Evolutionary conservation across 352 stramenopile genomes (phyloP).

Genomic region (Aphanomyces invadans): DNA sequence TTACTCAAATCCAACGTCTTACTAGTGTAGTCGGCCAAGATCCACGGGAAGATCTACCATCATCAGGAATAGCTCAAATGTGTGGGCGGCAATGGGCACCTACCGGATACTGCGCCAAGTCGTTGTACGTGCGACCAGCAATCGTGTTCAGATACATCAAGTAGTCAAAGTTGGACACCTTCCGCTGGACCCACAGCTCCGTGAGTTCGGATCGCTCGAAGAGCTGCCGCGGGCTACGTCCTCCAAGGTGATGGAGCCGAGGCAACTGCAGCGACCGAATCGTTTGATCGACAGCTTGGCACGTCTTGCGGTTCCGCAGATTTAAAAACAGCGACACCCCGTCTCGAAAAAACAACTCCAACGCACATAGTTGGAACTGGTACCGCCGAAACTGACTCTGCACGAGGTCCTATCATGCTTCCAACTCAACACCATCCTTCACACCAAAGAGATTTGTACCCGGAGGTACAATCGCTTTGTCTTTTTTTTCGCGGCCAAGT

Average conservation of each 20-base stretch:
- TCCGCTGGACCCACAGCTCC: constrained; percentile 74
- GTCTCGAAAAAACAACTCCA: constrained; percentile 22
- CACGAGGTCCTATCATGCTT: constrained; percentile 1
- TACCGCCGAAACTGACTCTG: constrained; percentile 9
- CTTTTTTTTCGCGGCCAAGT: constrained; percentile 9
- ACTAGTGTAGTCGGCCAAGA: constrained; percentile 60
- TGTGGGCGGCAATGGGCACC: background rate
- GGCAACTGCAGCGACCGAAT: constrained; percentile 8
- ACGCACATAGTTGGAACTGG: constrained; percentile 14
- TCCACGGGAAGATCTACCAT: constrained; percentile 71
- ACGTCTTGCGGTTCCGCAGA: constrained; percentile 4
- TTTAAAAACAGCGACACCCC: constrained; percentile 14
- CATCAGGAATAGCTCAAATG: background rate
- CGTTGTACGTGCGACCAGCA: constrained; percentile 93
- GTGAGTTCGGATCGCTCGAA: constrained; percentile 32
- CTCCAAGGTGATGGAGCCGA: background rate
- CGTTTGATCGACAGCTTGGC: background rate
- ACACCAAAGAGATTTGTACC: background rate
- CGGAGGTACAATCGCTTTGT: background rate
- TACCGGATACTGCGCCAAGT: constrained; percentile 97
- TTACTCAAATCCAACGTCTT: constrained; percentile 51
- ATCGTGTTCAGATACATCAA: constrained; percentile 94
- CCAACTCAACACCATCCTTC: no score
- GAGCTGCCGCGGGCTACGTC: constrained; percentile 3
- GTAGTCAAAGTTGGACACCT: constrained; percentile 93